These are phyloP conservation scores for Nakazawaea wickerhamii DNA, from an alignment of 805 yeast species.

Conservation along the genomic window DNA sequence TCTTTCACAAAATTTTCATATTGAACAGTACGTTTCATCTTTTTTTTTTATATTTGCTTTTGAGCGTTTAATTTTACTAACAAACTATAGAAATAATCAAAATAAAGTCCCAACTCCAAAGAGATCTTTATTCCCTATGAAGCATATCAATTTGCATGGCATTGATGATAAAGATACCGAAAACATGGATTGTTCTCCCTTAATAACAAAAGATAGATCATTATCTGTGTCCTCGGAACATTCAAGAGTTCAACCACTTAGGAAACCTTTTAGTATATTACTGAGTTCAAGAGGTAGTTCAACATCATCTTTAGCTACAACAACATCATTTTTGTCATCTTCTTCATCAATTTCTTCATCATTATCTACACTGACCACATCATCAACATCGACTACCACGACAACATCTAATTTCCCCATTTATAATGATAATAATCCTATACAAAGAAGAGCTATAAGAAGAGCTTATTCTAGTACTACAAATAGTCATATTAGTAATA, in stretches of 20 bases:
- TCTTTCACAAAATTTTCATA: slow-evolving; percentile 32
- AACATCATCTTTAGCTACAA: slow-evolving; percentile 4
- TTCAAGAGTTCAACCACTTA: slow-evolving; percentile 2
- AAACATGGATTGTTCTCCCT: slow-evolving; percentile 23
- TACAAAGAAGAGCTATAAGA: slow-evolving; percentile 4
- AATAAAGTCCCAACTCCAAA: slow-evolving; percentile 17
- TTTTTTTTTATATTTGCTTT: slow-evolving; percentile 16
- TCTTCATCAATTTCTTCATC: slow-evolving; percentile 2
- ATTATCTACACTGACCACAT: neutral
- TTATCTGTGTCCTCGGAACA: neutral
- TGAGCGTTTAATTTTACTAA: slow-evolving; percentile 12
- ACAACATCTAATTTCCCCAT: neutral
- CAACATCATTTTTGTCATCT: neutral
- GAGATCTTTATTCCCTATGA: slow-evolving; percentile 14
- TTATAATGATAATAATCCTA: neutral
- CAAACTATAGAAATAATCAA: slow-evolving; percentile 3
- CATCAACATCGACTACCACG: neutral
- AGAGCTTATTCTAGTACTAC: slow-evolving; percentile 9
- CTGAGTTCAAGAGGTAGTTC: slow-evolving; percentile 7
- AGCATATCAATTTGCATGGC: neutral
- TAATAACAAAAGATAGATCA: slow-evolving; percentile 13
- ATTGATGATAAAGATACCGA: slow-evolving; percentile 14
- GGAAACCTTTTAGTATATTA: slow-evolving; percentile 4
- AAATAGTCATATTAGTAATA: slow-evolving; percentile 11
- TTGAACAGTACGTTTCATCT: slow-evolving; percentile 19